Evolutionary conservation across 306 rosid genomes (phyloP).

Genomic region (Fagus crenata): DNA sequence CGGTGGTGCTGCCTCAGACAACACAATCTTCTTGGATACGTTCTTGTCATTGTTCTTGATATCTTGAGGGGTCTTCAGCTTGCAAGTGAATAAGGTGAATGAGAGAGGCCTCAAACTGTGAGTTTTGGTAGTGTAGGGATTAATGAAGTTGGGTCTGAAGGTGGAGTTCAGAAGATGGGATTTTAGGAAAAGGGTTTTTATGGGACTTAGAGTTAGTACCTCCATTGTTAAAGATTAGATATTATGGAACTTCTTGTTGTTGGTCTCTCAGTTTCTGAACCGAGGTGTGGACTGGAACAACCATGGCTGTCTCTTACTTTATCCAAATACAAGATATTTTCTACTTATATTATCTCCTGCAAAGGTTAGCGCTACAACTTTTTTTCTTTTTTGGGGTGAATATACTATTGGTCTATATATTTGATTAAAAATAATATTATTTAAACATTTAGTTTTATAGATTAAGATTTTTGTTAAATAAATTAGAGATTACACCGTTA

Average conservation of each 20-base stretch:
- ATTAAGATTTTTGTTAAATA: no score
- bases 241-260: not conserved
- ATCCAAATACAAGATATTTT: conserved; percentile 37
- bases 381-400: not conserved
- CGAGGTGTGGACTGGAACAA: conserved; percentile 37
- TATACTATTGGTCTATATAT: no score
- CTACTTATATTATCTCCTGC: no score
- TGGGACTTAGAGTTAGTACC: conserved; percentile 33
- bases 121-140: conserved; percentile 21
- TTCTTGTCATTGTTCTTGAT: conserved; percentile 37
- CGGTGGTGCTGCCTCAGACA: conserved; percentile 72
- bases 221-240: conserved; percentile 40
- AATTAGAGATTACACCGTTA: no score
- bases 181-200: conserved; percentile 41
- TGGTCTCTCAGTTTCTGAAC: conserved; percentile 5
- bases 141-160: conserved; percentile 37
- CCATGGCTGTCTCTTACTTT: conserved; percentile 53
- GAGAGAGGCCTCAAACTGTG: conserved; percentile 28
- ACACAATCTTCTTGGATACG: conserved; percentile 59
- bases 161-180: conserved; percentile 34
- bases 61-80: conserved; percentile 53
- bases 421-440: no score
- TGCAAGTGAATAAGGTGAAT: conserved; percentile 39
- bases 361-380: not conserved
- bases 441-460: no score